A percentile compares a stretch with the other conserved stretches of the same genome.
phyloP scores from a whole-genome alignment of 225 moss, liverwort and hornwort species.

The Polytrichum commune region DNA sequence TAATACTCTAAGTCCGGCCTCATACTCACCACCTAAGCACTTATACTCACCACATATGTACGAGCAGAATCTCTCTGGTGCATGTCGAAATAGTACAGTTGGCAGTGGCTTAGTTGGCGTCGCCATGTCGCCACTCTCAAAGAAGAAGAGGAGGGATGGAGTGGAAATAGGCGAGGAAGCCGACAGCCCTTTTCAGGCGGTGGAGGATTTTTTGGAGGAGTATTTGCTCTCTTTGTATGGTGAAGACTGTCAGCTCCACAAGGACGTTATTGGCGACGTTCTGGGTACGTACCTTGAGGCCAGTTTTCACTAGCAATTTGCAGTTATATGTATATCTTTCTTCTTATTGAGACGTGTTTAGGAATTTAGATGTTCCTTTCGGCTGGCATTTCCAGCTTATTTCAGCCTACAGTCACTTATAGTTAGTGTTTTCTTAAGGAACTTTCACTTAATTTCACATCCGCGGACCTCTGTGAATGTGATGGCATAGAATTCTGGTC shows the following conservation, averaged over 20 bases:
- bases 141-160: conserved; percentile 19
- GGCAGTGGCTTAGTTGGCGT: conserved; percentile 18
- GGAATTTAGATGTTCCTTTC: too few species aligned
- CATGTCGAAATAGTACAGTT: conserved; percentile 6
- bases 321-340: too few species aligned
- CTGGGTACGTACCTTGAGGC: conserved; percentile 49
- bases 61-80: conserved; percentile 14
- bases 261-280: conserved; percentile 63
- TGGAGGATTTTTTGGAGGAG: conserved; percentile 38
- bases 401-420: too few species aligned
- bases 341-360: too few species aligned
- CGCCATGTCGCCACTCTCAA: conserved; percentile 22
- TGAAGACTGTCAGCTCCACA: conserved; percentile 44
- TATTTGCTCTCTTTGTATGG: conserved; percentile 54
- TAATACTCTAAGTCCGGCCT: neutral
- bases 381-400: too few species aligned
- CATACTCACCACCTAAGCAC: conserved; percentile 5
- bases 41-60: conserved; percentile 2
- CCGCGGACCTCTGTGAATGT: too few species aligned
- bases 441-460: too few species aligned
- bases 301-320: too few species aligned
- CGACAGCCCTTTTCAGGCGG: conserved; percentile 9
- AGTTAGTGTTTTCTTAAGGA: too few species aligned
- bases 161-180: conserved; percentile 11
- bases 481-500: too few species aligned